Evolutionary conservation across 2,329 filamentous ascomycete genomes (phyloP).

Genomic region (Microsporum canis): DNA sequence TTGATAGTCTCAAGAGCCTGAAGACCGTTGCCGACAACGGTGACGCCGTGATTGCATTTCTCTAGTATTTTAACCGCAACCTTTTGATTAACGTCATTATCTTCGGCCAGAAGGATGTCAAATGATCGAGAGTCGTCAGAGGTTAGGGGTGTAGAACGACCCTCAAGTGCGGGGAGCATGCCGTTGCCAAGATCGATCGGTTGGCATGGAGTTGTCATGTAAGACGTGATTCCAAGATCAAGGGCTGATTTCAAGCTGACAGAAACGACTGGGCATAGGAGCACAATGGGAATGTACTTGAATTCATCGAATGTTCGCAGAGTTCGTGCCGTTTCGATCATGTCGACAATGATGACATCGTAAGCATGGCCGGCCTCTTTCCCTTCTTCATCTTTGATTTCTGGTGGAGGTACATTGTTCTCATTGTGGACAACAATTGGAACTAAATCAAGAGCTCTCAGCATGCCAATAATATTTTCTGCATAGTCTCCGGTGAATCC

Average conservation of each 20-base stretch:
- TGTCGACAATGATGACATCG: constrained; percentile 93
- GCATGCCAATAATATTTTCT: constrained; percentile 64
- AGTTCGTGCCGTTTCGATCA: constrained; percentile 76
- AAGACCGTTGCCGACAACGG: constrained; percentile 83
- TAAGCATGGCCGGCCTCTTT: constrained; percentile 52
- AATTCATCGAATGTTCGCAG: constrained; percentile 84
- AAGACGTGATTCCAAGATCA: constrained; percentile 93
- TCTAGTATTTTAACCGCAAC: constrained; percentile 93
- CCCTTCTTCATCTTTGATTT: constrained; percentile 40
- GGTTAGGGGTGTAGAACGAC: constrained; percentile 77
- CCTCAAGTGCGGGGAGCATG: constrained; percentile 90
- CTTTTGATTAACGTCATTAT: constrained; percentile 95
- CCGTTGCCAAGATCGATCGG: constrained; percentile 91
- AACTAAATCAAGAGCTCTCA: constrained; percentile 65
- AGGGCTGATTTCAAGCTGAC: constrained; percentile 88
- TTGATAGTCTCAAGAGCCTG: constrained; percentile 90
- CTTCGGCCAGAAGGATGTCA: constrained; percentile 87
- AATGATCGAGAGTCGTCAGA: constrained; percentile 93
- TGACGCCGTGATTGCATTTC: constrained; percentile 65
- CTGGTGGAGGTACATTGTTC: constrained; percentile 49
- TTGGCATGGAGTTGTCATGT: constrained; percentile 94
- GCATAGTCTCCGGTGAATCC: constrained; percentile 57
- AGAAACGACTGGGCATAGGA: constrained; percentile 77
- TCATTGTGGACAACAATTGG: constrained; percentile 77
- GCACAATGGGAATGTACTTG: constrained; percentile 93